phyloP scores from a whole-genome alignment of 768 basidiomycete species.

The Phaeotremella fagi region DNA sequence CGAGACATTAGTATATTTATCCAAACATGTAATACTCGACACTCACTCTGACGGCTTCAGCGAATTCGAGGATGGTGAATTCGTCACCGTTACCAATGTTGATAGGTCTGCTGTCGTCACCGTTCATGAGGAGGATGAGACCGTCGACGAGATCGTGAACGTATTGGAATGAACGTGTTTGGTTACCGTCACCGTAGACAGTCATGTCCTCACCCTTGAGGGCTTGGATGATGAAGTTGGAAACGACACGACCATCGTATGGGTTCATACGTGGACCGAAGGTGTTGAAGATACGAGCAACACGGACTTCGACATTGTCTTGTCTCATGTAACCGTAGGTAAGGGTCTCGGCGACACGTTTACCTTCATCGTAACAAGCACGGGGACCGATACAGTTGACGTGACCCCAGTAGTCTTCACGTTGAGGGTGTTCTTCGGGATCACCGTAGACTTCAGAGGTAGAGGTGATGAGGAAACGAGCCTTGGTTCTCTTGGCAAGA shows the following conservation, averaged over 20 bases:
- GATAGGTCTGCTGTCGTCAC: slow-evolving; percentile 82
- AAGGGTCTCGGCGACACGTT: slow-evolving; percentile 95
- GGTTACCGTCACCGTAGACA: slow-evolving; percentile 87
- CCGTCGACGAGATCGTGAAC: slow-evolving; percentile 97
- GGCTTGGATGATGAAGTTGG: slow-evolving; percentile 98
- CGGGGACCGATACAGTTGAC: slow-evolving; percentile 98
- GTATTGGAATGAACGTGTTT: slow-evolving; percentile 89
- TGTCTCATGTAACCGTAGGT: slow-evolving; percentile 95
- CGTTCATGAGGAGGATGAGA: slow-evolving; percentile 68
- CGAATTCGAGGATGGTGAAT: slow-evolving; percentile 92
- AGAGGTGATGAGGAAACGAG: slow-evolving; percentile 89
- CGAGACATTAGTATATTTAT: slow-evolving; percentile 2
- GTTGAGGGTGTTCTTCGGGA: slow-evolving; percentile 95
- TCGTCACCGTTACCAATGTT: slow-evolving; percentile 96
- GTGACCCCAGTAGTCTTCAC: slow-evolving; percentile 95
- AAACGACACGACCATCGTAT: slow-evolving; percentile 92
- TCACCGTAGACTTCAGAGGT: slow-evolving; percentile 99
- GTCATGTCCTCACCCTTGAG: slow-evolving; percentile 95
- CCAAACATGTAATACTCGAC: background rate
- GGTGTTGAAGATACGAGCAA: slow-evolving; percentile 92
- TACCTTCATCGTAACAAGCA: slow-evolving; percentile 99
- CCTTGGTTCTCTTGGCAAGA: slow-evolving; percentile 93
- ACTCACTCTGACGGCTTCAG: slow-evolving; percentile 68
- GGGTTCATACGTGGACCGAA: slow-evolving; percentile 66
- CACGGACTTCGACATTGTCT: slow-evolving; percentile 90